These are phyloP conservation scores for Aspergillus pseudonomiae DNA, from an alignment of 2,329 filamentous ascomycete genomes.

Conservation along the genomic window DNA sequence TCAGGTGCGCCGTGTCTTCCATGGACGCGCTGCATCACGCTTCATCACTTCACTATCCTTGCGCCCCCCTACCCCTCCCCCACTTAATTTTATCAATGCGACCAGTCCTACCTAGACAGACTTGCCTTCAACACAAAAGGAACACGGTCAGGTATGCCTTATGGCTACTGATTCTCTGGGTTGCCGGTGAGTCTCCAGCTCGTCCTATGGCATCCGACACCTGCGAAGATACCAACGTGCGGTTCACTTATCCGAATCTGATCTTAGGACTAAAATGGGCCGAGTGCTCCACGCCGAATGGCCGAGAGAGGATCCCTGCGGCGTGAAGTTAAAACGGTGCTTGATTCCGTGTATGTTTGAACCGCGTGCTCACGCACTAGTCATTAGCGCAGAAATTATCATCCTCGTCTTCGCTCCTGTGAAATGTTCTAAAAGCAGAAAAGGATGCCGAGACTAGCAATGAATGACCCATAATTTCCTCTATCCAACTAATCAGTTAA, in stretches of 20 bases:
- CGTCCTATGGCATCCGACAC: background rate
- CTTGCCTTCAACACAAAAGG: background rate
- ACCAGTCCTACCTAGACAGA: background rate
- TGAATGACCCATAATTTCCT: slow-evolving; percentile 1
- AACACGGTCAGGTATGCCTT: background rate
- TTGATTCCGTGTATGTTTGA: background rate
- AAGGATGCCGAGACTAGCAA: background rate
- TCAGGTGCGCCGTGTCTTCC: background rate
- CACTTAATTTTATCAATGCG: background rate
- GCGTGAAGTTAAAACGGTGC: background rate
- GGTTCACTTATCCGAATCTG: background rate
- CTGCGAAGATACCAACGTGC: background rate
- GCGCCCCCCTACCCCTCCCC: background rate
- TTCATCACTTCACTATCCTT: background rate
- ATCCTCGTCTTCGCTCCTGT: background rate
- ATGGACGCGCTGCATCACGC: background rate
- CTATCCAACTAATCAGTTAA: slow-evolving; percentile 1
- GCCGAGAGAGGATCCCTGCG: background rate
- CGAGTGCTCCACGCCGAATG: background rate
- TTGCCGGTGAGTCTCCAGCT: background rate
- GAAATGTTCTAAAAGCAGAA: background rate
- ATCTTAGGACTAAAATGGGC: background rate
- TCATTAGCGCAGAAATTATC: background rate
- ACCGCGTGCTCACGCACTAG: background rate
- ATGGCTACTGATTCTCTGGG: background rate